These are phyloP conservation scores for Aspergillus persii DNA, from an alignment of 2,329 filamentous ascomycete species.

Conservation along the genomic window DNA sequence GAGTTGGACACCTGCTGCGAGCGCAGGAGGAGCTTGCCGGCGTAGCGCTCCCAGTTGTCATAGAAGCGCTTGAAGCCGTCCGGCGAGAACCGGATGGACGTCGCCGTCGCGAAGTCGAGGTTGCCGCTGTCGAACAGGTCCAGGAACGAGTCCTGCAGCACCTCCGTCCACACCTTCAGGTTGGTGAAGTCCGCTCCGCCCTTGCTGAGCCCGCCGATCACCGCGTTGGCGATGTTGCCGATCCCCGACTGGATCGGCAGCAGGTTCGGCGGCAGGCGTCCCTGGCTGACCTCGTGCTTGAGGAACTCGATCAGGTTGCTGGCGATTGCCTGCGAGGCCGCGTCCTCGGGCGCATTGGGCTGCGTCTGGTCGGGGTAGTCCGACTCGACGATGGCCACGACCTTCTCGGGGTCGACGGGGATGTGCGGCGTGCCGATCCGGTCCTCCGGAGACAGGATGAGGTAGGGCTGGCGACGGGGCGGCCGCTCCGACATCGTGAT, in stretches of 20 bases:
- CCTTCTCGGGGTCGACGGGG: constrained; percentile 78
- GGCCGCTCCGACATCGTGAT: constrained; percentile 87
- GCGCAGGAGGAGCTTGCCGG: constrained; percentile 78
- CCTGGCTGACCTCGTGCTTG: constrained; percentile 78
- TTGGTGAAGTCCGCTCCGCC: constrained; percentile 76
- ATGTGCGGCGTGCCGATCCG: constrained; percentile 80
- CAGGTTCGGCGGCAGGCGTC: constrained; percentile 72
- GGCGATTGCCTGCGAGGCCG: constrained; percentile 69
- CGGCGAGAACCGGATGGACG: constrained; percentile 85
- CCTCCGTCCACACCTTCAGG: constrained; percentile 90
- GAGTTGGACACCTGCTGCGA: constrained; percentile 87
- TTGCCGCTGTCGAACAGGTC: constrained; percentile 87
- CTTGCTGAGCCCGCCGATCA: constrained; percentile 76
- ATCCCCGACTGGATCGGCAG: constrained; percentile 84
- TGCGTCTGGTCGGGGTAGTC: constrained; percentile 76
- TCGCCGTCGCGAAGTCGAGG: constrained; percentile 86
- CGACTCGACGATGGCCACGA: constrained; percentile 80
- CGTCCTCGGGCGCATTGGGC: constrained; percentile 75
- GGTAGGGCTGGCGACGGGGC: constrained; percentile 76
- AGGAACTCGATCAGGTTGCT: constrained; percentile 78
- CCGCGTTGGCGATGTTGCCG: constrained; percentile 90
- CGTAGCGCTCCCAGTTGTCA: constrained; percentile 76
- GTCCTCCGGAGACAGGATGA: constrained; percentile 82
- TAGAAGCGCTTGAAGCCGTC: constrained; percentile 92
- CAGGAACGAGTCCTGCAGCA: constrained; percentile 88